Evolutionary conservation across 805 yeast species (phyloP).

Genomic region (Lipomyces lipofer): DNA sequence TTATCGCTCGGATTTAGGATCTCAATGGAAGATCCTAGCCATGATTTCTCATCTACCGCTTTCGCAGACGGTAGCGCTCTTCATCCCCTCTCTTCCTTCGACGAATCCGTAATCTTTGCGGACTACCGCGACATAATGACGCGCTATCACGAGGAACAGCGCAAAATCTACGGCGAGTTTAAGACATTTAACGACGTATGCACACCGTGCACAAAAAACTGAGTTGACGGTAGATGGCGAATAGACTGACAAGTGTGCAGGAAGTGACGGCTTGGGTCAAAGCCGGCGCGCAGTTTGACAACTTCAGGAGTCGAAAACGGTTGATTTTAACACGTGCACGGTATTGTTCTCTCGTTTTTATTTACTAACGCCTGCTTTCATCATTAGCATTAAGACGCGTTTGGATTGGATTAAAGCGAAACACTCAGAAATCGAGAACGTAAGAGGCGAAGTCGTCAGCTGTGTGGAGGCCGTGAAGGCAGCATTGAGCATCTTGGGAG

Average conservation of each 20-base stretch:
- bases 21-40: too few species aligned
- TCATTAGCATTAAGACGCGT: constrained; percentile 13
- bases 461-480: constrained; percentile 24
- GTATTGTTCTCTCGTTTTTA: too few species aligned
- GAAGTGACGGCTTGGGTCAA: constrained; percentile 15
- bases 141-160: constrained; percentile 18
- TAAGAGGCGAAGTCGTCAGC: constrained; percentile 12
- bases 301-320: constrained; percentile 24
- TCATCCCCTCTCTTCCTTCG: not conserved
- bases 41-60: too few species aligned
- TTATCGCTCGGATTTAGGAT: too few species aligned
- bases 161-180: constrained; percentile 13
- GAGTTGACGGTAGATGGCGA: not conserved
- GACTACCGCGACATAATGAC: constrained; percentile 19
- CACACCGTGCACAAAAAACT: not conserved
- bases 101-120: constrained; percentile 8
- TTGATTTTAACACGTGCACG: not conserved
- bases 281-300: constrained; percentile 18
- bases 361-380: not conserved
- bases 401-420: constrained; percentile 18
- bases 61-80: too few species aligned
- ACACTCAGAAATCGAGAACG: constrained; percentile 14
- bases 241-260: too few species aligned
- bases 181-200: constrained; percentile 13
- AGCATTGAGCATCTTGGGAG: constrained; percentile 16